phyloP scores from a whole-genome alignment of 164 flowering plant genomes.

The Berberis thunbergii region DNA sequence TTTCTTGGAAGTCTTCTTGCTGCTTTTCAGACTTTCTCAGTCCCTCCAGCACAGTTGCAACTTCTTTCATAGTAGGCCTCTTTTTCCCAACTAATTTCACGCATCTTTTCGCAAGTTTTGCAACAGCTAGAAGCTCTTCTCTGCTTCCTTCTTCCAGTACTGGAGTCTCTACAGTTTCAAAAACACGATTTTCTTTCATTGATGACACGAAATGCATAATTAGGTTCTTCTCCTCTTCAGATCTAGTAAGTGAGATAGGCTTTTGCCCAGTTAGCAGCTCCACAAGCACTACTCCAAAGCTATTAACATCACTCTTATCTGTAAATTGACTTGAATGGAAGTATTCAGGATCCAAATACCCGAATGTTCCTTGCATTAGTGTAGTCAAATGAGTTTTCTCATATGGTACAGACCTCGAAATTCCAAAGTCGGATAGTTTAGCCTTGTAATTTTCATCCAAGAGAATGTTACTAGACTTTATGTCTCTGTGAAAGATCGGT shows the following conservation, averaged over 20 bases:
- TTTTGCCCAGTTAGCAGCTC: neutral
- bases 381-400: neutral
- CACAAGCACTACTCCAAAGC: neutral
- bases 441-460: neutral
- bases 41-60: neutral
- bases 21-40: neutral
- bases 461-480: neutral
- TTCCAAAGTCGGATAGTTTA: slow-evolving; percentile 1
- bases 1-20: too few species aligned
- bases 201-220: neutral
- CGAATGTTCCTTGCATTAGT: neutral
- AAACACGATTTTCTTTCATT: neutral
- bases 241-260: neutral
- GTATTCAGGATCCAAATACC: neutral
- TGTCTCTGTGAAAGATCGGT: slow-evolving; percentile 1
- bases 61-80: neutral
- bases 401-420: neutral
- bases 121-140: neutral
- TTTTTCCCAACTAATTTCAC: neutral
- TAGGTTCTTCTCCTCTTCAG: neutral
- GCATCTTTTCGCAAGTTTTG: neutral
- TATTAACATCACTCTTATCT: neutral
- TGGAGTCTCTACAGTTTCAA: neutral
- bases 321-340: neutral
- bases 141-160: neutral